Evolutionary conservation across 768 basidiomycete genomes (phyloP), one percentile per base, ranked within the genome.

Genomic region (Amanita polypyramis): DNA sequence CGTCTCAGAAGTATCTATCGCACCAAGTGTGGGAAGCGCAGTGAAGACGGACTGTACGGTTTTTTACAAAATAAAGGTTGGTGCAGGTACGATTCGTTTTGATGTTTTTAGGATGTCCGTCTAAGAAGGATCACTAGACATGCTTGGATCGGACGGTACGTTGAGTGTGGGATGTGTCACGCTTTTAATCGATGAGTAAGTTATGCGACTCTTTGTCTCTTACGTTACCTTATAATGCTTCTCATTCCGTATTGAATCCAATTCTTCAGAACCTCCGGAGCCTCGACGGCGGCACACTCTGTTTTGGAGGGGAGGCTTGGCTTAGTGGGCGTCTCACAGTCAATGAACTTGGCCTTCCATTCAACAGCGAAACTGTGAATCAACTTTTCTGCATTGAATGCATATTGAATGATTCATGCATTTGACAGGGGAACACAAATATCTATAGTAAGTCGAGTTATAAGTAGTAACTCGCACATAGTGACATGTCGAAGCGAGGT

Each of bases 181-280:
- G 2, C 67, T 67, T 47, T 51, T 79, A 20, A 67, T 77, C 30
- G 77, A 78, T 52, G 62, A 75, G 75, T 75, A 32, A 8, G 32
- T n/a, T 17, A 8, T 27, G 12, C n/a, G 47, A 32, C 69, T 51
- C 5, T 41, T 32, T 29, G 1, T n/a, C n/a, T n/a, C n/a, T n/a
- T n/a, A n/a, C n/a, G n/a, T 40, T 45, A 6, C 34, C 27, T 32
- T 33, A 2, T 23, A 45, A 33, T 25, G 6, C 21, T 49, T 34
- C 19, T 19, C 30, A 14, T 19, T 35, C 10, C 19, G n/a, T 20
- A 27, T 27, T 27, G 25, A 27, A 4, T 27, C 7, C 7, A 27
- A 4, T 27, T 27, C 25, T 33, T 21, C 43, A 78, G 75, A 49
- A 70, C 71, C 37, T 66, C 72, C 4, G 62, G 68, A 1, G 57